These are phyloP conservation scores for Hypoxylon fuscum DNA, from an alignment of 495 filamentous ascomycete species.

Conservation along the genomic window DNA sequence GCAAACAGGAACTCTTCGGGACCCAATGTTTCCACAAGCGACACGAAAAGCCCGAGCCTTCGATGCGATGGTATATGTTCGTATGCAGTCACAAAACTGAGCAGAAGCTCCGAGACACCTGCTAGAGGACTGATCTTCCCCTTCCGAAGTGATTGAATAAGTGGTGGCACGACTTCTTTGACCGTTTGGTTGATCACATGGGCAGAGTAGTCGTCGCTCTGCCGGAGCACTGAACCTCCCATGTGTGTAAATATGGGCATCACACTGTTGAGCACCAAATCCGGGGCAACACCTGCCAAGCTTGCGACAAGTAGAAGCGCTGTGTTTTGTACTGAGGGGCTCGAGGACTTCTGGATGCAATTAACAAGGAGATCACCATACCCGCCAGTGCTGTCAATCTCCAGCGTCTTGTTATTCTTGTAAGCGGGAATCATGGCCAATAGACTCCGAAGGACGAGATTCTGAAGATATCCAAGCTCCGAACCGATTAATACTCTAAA, in stretches of 20 bases:
- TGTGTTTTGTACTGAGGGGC: slow-evolving; percentile 88
- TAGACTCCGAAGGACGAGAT: slow-evolving; percentile 77
- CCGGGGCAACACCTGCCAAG: slow-evolving; percentile 83
- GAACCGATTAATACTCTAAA: slow-evolving; percentile 74
- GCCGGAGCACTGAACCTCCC: slow-evolving; percentile 84
- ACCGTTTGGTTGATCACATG: slow-evolving; percentile 92
- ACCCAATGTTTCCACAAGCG: slow-evolving; percentile 82
- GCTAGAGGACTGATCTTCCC: slow-evolving; percentile 78
- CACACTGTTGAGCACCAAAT: slow-evolving; percentile 90
- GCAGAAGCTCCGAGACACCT: slow-evolving; percentile 83
- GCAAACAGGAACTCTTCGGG: slow-evolving; percentile 82
- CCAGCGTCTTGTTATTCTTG: slow-evolving; percentile 65
- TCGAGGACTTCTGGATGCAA: slow-evolving; percentile 87
- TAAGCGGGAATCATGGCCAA: slow-evolving; percentile 79
- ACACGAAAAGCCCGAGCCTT: slow-evolving; percentile 79
- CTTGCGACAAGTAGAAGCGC: slow-evolving; percentile 88
- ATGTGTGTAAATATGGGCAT: slow-evolving; percentile 99
- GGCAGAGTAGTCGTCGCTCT: slow-evolving; percentile 94
- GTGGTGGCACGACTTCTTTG: slow-evolving; percentile 85
- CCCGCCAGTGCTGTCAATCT: slow-evolving; percentile 77
- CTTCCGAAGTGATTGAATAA: slow-evolving; percentile 85
- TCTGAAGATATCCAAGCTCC: slow-evolving; percentile 86
- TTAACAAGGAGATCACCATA: slow-evolving; percentile 88
- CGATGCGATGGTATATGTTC: slow-evolving; percentile 91
- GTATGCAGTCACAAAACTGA: slow-evolving; percentile 93